Percentiles rank a stretch among this genome's conserved stretches.
Evolutionary conservation across 1,284 basidiomycete genomes (phyloP).

Genomic region (Mycosarcoma maydis): DNA sequence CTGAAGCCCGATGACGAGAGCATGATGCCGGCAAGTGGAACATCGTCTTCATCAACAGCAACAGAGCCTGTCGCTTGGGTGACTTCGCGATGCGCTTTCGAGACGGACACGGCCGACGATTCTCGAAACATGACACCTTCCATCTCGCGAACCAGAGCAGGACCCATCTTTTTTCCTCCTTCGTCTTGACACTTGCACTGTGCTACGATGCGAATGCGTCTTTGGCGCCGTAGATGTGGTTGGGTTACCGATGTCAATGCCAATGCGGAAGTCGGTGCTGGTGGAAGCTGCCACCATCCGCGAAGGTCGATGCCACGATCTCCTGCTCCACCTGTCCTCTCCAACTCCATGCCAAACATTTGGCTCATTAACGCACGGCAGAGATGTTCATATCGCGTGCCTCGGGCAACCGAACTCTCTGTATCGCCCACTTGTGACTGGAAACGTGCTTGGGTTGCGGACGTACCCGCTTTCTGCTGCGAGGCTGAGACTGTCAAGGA

Average conservation of each 20-base stretch:
- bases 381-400: conserved; percentile 79
- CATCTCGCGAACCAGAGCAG: conserved; percentile 83
- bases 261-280: background rate
- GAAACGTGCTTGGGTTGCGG: background rate
- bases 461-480: background rate
- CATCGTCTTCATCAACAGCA: background rate
- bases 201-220: conserved; percentile 76
- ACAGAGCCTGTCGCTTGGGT: background rate
- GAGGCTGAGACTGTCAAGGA: background rate
- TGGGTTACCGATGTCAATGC: too few relatives aligned
- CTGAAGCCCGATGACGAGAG: conserved; percentile 48
- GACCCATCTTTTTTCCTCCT: conserved; percentile 79
- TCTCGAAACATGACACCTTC: conserved; percentile 69
- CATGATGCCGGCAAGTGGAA: conserved; percentile 18
- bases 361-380: conserved; percentile 74
- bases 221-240: background rate
- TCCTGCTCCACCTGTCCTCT: conserved; percentile 77
- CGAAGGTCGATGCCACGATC: conserved; percentile 89
- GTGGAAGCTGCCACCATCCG: conserved; percentile 91
- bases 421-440: background rate
- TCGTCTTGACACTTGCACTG: conserved; percentile 81
- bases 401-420: conserved; percentile 71
- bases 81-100: background rate
- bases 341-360: conserved; percentile 80
- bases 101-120: background rate